Percentiles rank a stretch among this genome's conserved stretches.
phyloP scores from a whole-genome alignment of 108 stramenopile species.

The Cyclotella atomus region DNA sequence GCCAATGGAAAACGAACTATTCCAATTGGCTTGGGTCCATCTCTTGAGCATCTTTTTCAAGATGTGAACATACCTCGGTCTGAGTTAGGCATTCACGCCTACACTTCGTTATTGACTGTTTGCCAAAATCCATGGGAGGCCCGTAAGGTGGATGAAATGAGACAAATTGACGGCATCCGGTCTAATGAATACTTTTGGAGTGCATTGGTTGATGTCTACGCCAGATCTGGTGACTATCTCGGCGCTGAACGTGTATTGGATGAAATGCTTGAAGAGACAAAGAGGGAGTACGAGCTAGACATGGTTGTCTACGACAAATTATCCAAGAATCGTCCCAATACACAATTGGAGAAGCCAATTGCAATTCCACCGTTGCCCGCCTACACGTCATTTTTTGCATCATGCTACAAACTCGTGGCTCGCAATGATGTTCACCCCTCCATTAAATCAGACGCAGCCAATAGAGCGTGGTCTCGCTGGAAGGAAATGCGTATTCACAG shows the following conservation, averaged over 20 bases:
- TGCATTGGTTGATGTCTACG: slow-evolving; percentile 83
- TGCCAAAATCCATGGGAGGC: slow-evolving; percentile 77
- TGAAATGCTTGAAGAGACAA: slow-evolving; percentile 67
- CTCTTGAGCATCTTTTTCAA: slow-evolving; percentile 60
- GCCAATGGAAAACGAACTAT: slow-evolving; percentile 62
- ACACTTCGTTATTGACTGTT: slow-evolving; percentile 70
- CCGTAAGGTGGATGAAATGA: slow-evolving; percentile 73
- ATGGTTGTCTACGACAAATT: background rate
- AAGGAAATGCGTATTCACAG: slow-evolving; percentile 85
- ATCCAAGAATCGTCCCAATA: slow-evolving; percentile 10
- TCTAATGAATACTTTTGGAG: slow-evolving; percentile 76
- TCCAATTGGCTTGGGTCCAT: slow-evolving; percentile 75
- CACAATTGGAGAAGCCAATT: slow-evolving; percentile 27
- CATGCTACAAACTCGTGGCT: slow-evolving; percentile 80
- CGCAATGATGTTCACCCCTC: slow-evolving; percentile 69
- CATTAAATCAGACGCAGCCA: slow-evolving; percentile 74
- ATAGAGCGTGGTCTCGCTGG: slow-evolving; percentile 80
- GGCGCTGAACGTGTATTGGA: slow-evolving; percentile 73
- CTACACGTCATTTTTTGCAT: slow-evolving; percentile 83
- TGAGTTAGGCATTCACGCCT: slow-evolving; percentile 66
- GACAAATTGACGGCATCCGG: slow-evolving; percentile 53
- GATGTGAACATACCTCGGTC: slow-evolving; percentile 71
- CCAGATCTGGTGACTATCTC: slow-evolving; percentile 76
- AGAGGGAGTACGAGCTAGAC: slow-evolving; percentile 25
- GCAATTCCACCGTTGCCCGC: slow-evolving; percentile 70